Evolutionary conservation across 352 stramenopile genomes (phyloP), one percentile per base, ranked within the genome.

Genomic region (Phytophthora fragariae): DNA sequence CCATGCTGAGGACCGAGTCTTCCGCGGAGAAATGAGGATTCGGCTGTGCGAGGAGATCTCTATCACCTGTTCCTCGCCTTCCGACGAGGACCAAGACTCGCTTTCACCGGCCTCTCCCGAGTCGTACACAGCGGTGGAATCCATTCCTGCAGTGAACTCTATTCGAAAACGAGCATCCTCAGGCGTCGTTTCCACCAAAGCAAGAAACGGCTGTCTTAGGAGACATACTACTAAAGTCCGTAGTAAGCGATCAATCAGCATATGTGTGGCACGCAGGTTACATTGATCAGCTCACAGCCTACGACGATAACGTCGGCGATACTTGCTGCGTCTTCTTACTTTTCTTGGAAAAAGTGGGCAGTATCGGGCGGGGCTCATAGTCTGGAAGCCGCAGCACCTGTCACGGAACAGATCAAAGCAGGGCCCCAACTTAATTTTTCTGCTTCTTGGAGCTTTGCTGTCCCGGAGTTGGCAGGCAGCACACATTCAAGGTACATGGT

Each of bases 21-120:
- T 82, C 2, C 78, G 67, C 11, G 85, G 85, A 12, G 85, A 92
- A 76, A 92, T 87, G 49, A 92, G 66, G 58, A 90, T 88, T 33
- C 77, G 70, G 56, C 83, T 91, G 68, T 75, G 85, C 33, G 83
- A 83, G 46, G 81, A 84, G 60, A 91, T 90, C 62, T 91, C 73
- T 37, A 91, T 82, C 57, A 84, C 77, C 54, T 89, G 77, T 19
- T 85, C 78, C 24, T 84, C 72, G 3, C 68, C 80, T 62, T 72
- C 68, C 14, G 72, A 79, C 9, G 46, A 73, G 37, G 61, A 77
- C 52, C 68, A 67, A 29, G 65, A 70, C 58, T 66, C 72, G 49
- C 50, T 65, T 37, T 76, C 67, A 33, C 53, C 29, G 6, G 44
- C 59, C 57, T 67, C 52, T 21, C n/a, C 49, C 3, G 57, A 72